Conservation (phyloP, 2,329 filamentous ascomycete genomes). For the Pseudopithomyces chartarum region DNA sequence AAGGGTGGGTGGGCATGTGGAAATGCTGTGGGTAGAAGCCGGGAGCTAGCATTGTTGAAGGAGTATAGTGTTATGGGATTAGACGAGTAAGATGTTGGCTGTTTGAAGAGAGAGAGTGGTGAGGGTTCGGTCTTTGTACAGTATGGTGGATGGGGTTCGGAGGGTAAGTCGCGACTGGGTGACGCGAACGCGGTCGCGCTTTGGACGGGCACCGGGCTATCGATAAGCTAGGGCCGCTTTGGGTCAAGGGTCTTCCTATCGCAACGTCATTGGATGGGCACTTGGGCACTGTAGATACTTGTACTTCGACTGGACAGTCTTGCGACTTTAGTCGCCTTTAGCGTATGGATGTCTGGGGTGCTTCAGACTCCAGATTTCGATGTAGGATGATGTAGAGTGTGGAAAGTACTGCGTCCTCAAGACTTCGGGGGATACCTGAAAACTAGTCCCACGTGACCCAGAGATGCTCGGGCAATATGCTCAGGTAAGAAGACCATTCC, state of each 20-base stretch:
- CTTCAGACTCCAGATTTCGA: too few relatives aligned
- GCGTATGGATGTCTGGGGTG: too few relatives aligned
- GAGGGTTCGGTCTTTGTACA: neutral
- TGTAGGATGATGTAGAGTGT: too few relatives aligned
- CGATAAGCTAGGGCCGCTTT: neutral
- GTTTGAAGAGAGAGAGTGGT: neutral
- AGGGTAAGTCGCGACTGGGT: neutral
- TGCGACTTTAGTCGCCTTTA: too few relatives aligned
- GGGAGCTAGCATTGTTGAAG: slow-evolving; percentile 27
- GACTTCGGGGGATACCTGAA: too few relatives aligned
- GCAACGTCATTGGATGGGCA: neutral
- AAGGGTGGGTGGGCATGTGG: slow-evolving; percentile 43
- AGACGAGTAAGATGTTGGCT: neutral
- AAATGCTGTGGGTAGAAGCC: slow-evolving; percentile 32
- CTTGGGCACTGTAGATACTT: neutral
- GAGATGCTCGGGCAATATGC: too few relatives aligned
- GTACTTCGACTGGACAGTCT: too few relatives aligned
- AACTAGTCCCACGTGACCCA: too few relatives aligned
- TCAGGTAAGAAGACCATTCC: too few relatives aligned
- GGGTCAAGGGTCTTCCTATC: neutral
- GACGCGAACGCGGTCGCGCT: neutral
- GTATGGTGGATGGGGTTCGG: neutral
- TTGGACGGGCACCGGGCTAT: slow-evolving; percentile 1
- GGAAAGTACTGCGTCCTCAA: too few relatives aligned
- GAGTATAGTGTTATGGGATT: slow-evolving; percentile 17